phyloP scores from a whole-genome alignment of 148 eudicot genomes.

The Rheum nobile region DNA sequence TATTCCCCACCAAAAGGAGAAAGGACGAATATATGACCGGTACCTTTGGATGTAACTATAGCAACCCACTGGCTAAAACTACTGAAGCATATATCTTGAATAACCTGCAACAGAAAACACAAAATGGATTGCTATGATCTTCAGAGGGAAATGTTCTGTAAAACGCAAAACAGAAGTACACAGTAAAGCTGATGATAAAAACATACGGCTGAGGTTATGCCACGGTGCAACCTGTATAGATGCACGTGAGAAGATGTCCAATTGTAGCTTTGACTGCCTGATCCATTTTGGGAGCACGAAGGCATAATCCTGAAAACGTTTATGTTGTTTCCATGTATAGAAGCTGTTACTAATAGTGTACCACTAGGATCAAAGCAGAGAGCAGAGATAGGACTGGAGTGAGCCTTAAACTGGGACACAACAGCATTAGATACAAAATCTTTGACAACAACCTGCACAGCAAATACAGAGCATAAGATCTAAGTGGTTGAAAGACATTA shows the following conservation, averaged over 20 bases:
- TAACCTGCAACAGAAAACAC: slow-evolving; percentile 19
- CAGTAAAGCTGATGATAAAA: neutral
- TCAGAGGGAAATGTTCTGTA: neutral
- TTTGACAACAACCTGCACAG: slow-evolving; percentile 28
- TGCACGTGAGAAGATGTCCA: slow-evolving; percentile 34
- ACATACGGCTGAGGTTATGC: slow-evolving; percentile 32
- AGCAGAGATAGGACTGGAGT: slow-evolving; percentile 34
- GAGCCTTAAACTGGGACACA: slow-evolving; percentile 37
- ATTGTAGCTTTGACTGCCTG: slow-evolving; percentile 18
- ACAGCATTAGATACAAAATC: slow-evolving; percentile 27
- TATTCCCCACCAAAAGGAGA: slow-evolving; percentile 37
- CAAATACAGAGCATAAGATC: neutral
- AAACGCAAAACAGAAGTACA: neutral
- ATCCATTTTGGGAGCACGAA: slow-evolving; percentile 11
- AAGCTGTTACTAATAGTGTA: slow-evolving; percentile 37
- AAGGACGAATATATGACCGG: slow-evolving; percentile 29
- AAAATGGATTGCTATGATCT: neutral
- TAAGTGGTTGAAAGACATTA: neutral
- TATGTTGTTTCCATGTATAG: slow-evolving; percentile 32
- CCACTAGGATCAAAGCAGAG: slow-evolving; percentile 42
- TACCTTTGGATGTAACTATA: slow-evolving; percentile 30
- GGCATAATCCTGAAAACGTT: slow-evolving; percentile 41
- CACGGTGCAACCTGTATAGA: slow-evolving; percentile 38
- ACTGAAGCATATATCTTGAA: slow-evolving; percentile 41
- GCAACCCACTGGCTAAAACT: slow-evolving; percentile 33